Percentiles rank a stretch among this genome's conserved stretches.
phyloP scores from a whole-genome alignment of 139 green algal genomes.

The Picochlorum sp. region DNA sequence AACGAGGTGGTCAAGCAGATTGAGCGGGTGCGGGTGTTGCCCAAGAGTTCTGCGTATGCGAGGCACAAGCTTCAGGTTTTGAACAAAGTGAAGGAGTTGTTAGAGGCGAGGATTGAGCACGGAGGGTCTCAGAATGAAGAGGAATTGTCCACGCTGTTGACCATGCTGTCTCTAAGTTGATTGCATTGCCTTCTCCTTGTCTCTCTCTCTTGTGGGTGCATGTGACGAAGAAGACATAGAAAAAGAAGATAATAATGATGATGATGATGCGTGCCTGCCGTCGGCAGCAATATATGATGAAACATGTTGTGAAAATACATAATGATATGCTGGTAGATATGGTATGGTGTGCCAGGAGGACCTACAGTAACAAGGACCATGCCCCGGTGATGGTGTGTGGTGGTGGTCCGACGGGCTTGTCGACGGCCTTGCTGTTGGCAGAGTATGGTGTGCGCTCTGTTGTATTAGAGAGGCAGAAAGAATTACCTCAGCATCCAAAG shows the following conservation, averaged over 20 bases:
- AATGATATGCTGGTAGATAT: not conserved
- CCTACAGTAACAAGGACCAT: not conserved
- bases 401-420: slow-evolving; percentile 69
- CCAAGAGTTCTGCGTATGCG: slow-evolving; percentile 14
- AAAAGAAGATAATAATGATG: not conserved
- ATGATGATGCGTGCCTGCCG: not conserved
- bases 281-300: not conserved
- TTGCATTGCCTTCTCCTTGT: not conserved
- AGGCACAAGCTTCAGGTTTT: slow-evolving; percentile 24
- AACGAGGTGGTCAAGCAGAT: slow-evolving; percentile 13
- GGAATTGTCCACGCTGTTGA: too few relatives aligned
- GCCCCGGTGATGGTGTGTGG: slow-evolving; percentile 65
- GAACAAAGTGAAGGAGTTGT: slow-evolving; percentile 18
- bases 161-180: not conserved
- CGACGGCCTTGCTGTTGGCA: slow-evolving; percentile 53
- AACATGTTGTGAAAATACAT: not conserved
- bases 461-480: slow-evolving; percentile 49
- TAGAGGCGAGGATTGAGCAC: not conserved
- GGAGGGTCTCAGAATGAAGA: too few relatives aligned
- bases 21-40: slow-evolving; percentile 9
- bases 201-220: too few relatives aligned
- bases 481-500: slow-evolving; percentile 58
- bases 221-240: too few relatives aligned
- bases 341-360: too few relatives aligned
- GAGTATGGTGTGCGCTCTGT: slow-evolving; percentile 47